Evolutionary conservation across 805 yeast genomes (phyloP), one percentile per base, ranked within the genome.

Genomic region (Saccharomycopsis olivae): DNA sequence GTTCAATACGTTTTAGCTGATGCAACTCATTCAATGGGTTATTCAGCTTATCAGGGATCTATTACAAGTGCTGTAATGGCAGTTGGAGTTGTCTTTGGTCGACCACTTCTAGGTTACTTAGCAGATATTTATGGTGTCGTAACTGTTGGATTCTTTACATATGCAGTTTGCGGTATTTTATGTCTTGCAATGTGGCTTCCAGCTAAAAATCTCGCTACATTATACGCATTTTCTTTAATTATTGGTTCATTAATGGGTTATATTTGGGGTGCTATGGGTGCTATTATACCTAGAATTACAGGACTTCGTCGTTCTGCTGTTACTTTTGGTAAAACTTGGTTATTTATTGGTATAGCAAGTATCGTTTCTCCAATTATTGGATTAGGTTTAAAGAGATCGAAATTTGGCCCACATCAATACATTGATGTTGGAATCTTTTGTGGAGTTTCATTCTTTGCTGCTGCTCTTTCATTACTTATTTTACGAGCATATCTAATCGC

Each of bases 341-440:
- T 65, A 11, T 55, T 66, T 27, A 51, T 68, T 33, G 83, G 79
- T 6, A 43, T 58, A 0, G 59, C 71, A 24, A 73, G 74, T 2
- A 54, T 72, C n/a, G 68, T 64, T 1, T 67, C 83, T 1, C 84
- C 84, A 1, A 65, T 76, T 17, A 68, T 78, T 44, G 84, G 84
- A 4, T 61, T 74, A 14, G 56, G 66, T 9, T 58, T 77, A 35
- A 73, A 72, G 42, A 44, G 30, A 19, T 36, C 29, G 6, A 20
- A 38, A 3, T 27, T 24, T 43, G 49, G 17, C 55, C 56, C 18
- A 9, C 19, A 29, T 8, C 41, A 69, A 49, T 78, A 75, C 56
- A 50, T 57, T 17, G 50, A 71, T 46, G 73, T 80, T 6, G 64
- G 78, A 1, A 62, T 77, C 1, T 78, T 77, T 53, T 70, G 76